These are phyloP conservation scores for Didymosphaeria variabile DNA, from an alignment of 2,329 filamentous ascomycete genomes.

Conservation along the genomic window DNA sequence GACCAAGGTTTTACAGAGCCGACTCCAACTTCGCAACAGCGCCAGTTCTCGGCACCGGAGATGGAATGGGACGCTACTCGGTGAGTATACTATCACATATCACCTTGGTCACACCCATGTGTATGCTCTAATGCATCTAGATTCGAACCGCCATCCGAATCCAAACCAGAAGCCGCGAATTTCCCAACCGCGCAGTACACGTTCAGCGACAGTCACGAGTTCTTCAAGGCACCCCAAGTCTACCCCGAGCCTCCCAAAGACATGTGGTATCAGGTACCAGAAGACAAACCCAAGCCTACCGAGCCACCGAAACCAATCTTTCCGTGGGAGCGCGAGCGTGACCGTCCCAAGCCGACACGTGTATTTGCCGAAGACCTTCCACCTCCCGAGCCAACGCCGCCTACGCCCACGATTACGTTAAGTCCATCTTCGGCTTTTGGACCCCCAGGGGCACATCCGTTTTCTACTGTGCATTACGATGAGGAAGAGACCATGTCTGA, in stretches of 20 bases:
- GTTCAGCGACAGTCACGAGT: conserved; percentile 79
- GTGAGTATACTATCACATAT: conserved; percentile 51
- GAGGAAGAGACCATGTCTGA: conserved; percentile 21
- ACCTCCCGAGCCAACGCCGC: conserved; percentile 52
- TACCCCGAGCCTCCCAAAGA: conserved; percentile 86
- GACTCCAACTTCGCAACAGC: conserved; percentile 56
- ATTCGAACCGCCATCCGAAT: conserved; percentile 65
- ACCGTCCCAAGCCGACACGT: conserved; percentile 70
- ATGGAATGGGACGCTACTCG: conserved; percentile 70
- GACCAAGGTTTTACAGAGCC: conserved; percentile 55
- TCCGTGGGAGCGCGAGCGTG: conserved; percentile 82
- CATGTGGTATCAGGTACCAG: conserved; percentile 87
- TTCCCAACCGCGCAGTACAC: conserved; percentile 81
- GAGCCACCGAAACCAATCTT: conserved; percentile 77
- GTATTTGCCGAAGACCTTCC: conserved; percentile 68
- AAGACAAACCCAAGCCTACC: conserved; percentile 64
- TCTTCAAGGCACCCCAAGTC: conserved; percentile 78
- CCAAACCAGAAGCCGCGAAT: conserved; percentile 84
- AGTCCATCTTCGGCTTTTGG: conserved; percentile 43
- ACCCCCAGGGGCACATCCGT: conserved; percentile 32
- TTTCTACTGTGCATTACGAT: conserved; percentile 44
- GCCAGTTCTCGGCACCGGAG: conserved; percentile 65
- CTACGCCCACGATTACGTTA: conserved; percentile 22
- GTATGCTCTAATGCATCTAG: conserved; percentile 29
- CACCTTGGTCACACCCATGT: neutral